Percentiles rank a stretch among this genome's conserved stretches.
Evolutionary conservation across 2,329 filamentous ascomycete genomes (phyloP).

Genomic region (Hymenoscyphus linearis): DNA sequence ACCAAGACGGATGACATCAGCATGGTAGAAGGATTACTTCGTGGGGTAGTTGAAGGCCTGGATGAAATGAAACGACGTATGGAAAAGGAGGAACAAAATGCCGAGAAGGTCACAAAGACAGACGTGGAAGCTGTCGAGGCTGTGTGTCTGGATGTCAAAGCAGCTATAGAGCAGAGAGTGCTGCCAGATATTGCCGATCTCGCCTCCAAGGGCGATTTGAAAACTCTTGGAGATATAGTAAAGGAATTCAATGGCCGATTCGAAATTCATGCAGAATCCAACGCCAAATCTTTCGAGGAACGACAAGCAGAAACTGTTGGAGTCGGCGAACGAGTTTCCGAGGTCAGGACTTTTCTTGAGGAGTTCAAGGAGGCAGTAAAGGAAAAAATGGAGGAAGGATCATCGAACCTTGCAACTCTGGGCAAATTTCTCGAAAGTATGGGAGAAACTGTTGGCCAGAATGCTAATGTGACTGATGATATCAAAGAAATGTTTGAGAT

Average conservation of each 20-base stretch:
- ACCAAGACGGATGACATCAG: constrained; percentile 75
- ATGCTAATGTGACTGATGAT: constrained; percentile 53
- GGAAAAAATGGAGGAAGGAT: constrained; percentile 70
- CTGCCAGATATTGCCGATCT: constrained; percentile 66
- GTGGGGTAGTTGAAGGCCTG: constrained; percentile 68
- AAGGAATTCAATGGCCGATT: constrained; percentile 66
- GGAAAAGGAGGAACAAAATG: constrained; percentile 38
- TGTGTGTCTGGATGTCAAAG: constrained; percentile 80
- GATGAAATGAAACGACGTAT: constrained; percentile 60
- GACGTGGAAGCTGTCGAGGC: constrained; percentile 78
- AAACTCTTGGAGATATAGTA: constrained; percentile 63
- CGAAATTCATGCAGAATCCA: constrained; percentile 64
- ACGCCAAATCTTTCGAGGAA: constrained; percentile 74
- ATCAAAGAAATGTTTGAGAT: constrained; percentile 68
- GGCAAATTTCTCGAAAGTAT: constrained; percentile 65
- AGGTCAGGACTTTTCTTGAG: constrained; percentile 71
- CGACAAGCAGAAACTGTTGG: constrained; percentile 78
- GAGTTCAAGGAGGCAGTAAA: constrained; percentile 74
- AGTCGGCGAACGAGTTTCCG: constrained; percentile 70
- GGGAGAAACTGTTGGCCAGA: constrained; percentile 56
- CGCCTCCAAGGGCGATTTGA: constrained; percentile 71
- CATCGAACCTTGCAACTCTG: constrained; percentile 65
- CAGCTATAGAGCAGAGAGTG: constrained; percentile 66
- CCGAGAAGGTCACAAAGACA: constrained; percentile 67
- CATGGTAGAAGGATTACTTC: constrained; percentile 70